Evolutionary conservation across 2,329 filamentous ascomycete species (phyloP), one percentile per base, ranked within the genome.

Genomic region (Ophidiomyces ophidiicola): DNA sequence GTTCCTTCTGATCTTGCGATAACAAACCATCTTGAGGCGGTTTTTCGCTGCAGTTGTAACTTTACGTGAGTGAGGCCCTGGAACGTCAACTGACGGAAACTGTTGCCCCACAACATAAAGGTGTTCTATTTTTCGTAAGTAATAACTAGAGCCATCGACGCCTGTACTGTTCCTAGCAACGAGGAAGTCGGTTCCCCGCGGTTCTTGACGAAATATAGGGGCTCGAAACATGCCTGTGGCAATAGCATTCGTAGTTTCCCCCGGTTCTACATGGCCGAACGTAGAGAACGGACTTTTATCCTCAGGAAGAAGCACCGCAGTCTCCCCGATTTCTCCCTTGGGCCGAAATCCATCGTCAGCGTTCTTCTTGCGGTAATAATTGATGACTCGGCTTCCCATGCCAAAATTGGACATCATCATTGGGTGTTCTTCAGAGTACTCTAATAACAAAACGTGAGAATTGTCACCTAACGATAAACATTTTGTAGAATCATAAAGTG

Each of bases 21-120:
- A 94, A 0, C 86, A 82, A 26, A 98, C 78, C 80, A 94, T 94
- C 66, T 90, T 94, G 60, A 98, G 78, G 24, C 90, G 78, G 60
- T 90, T 93, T 67, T 98, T 98, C 24, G 84, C 80, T n/a, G 88
- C 86, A 42, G 92, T 94, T 0, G 90, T 98, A 20, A 96, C 88
- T 59, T 90, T 93, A 45, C 90, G 74, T 25, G 86, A 92, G 57
- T 96, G 87, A 2, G 87, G 88, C 0, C 87, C 87, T 2, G 90
- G 90, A 4, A 98, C 82, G 52, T 96, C 87, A 20, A 88, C 77
- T 0, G 83, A 85, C 1, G 90, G 90, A 53, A 96, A 86, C 41
- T 88, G 81, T 57, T 98, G 90, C 5, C 90, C 90, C 17, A 94
- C 90, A 12, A 85, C 80, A 53, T 82, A 88, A 4, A 98, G 64